Evolutionary conservation across 2,329 filamentous ascomycete genomes (phyloP), one percentile per base, ranked within the genome.

Genomic region (Dothistroma septosporum): DNA sequence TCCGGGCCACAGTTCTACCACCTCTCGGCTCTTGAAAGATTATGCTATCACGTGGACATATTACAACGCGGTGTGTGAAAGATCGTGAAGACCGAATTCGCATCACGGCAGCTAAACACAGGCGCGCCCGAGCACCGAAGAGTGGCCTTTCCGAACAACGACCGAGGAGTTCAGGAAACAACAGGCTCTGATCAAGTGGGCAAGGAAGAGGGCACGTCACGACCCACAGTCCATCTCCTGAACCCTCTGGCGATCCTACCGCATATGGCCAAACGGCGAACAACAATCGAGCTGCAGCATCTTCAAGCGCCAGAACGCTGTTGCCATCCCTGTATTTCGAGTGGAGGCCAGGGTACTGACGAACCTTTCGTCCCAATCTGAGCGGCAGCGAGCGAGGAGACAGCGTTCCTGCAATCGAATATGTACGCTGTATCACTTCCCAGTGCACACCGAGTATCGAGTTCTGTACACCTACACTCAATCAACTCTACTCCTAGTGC

Each of bases 131-230:
- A 49, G 35, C 37, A 54, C 28, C 57, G 57, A 59, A 49, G 24
- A 46, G 37, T 35, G 31, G 19, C 57, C 53, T 47, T 57, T 4
- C 41, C 44, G 22, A 47, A 31, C 35, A 55, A 24, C 21, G 41
- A 31, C 57, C 57, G 57, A 53, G 24, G 21, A 48, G 14, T 31
- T 46, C 58, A 48, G 58, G 32, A 46, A 49, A 44, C 31, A 57
- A 47, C 56, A 60, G 53, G 58, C 31, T 57, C 53, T 60, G 50
- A 47, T 16, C 47, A 57, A 46, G 44, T 47, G 53, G 22, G 21
- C 58, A 46, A 37, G 52, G 46, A 56, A 56, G 52, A 28, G 53
- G 24, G 53, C 28, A 14, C 19, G 35, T 47, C n/a, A 24, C 41
- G 48, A 59, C 57, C 57, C 57, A 59, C 57, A 11, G 28, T 19